Evolutionary conservation across 2,329 filamentous ascomycete species (phyloP).

Genomic region (Arthrobotrys sinensis): DNA sequence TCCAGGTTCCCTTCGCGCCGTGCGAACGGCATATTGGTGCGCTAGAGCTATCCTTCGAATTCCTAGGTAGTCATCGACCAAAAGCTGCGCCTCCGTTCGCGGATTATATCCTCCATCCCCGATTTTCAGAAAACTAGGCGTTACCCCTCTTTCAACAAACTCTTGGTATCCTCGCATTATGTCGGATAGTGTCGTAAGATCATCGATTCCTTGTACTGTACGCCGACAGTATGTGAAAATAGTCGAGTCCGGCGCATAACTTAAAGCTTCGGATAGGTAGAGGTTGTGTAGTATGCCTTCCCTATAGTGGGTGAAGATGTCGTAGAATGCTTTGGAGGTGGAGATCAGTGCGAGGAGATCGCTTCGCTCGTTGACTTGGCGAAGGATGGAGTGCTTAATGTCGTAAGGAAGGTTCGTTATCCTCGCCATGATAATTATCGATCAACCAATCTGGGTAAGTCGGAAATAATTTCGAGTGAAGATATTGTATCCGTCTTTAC

Average conservation of each 20-base stretch:
- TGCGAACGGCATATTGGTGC: slow-evolving; percentile 26
- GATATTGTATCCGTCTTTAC: background rate
- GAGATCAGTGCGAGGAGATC: slow-evolving; percentile 22
- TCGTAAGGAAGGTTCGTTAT: slow-evolving; percentile 45
- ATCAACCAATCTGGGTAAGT: background rate
- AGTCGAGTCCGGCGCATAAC: slow-evolving; percentile 32
- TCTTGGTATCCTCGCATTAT: slow-evolving; percentile 15
- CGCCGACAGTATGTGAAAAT: slow-evolving; percentile 46
- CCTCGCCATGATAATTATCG: slow-evolving; percentile 16
- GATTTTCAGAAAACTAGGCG: background rate
- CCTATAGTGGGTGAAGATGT: slow-evolving; percentile 33
- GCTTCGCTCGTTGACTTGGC: slow-evolving; percentile 27
- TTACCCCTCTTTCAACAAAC: slow-evolving; percentile 8
- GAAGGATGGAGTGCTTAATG: slow-evolving; percentile 42
- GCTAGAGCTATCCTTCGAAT: slow-evolving; percentile 48
- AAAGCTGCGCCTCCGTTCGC: slow-evolving; percentile 2
- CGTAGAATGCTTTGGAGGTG: slow-evolving; percentile 26
- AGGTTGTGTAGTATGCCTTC: slow-evolving; percentile 37
- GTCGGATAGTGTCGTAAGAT: slow-evolving; percentile 2
- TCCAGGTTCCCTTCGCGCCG: slow-evolving; percentile 14
- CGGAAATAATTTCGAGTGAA: background rate
- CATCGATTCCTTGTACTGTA: background rate
- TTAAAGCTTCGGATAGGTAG: slow-evolving; percentile 38
- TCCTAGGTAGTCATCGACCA: slow-evolving; percentile 43
- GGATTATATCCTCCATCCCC: slow-evolving; percentile 5